Evolutionary conservation across 441 rosid genomes (phyloP).

Genomic region (Syzygium syzygioides): DNA sequence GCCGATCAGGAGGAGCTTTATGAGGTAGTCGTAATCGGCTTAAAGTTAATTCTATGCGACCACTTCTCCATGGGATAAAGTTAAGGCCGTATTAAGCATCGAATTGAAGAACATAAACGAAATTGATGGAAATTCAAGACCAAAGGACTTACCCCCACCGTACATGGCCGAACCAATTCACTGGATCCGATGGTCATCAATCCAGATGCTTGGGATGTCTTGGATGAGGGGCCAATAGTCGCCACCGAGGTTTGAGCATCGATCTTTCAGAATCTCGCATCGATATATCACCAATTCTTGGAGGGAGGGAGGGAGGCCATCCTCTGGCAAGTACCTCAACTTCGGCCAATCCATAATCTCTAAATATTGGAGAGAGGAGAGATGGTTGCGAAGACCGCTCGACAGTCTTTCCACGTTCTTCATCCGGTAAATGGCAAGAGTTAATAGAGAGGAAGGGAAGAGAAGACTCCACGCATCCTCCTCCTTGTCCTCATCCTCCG

Average conservation of each 20-base stretch:
- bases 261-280: rapidly evolving
- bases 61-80: background rate
- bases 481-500: background rate
- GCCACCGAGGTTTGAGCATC: background rate
- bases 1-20: too few relatives aligned
- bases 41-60: too few relatives aligned
- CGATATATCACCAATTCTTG: rapidly evolving
- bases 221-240: background rate
- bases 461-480: background rate
- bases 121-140: background rate
- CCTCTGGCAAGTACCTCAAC: background rate
- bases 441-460: background rate
- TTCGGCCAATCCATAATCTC: rapidly evolving
- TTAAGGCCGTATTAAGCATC: background rate
- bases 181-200: too few relatives aligned
- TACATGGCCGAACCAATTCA: too few relatives aligned
- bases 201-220: rapidly evolving
- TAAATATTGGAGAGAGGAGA: rapidly evolving
- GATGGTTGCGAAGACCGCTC: background rate
- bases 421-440: rapidly evolving
- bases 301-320: background rate
- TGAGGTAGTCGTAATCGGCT: too few relatives aligned
- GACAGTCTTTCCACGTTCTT: background rate
- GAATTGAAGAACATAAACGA: background rate
- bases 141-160: background rate